Evolutionary conservation across 495 filamentous ascomycete species (phyloP).

Genomic region (Hypoxylon lenormandii): DNA sequence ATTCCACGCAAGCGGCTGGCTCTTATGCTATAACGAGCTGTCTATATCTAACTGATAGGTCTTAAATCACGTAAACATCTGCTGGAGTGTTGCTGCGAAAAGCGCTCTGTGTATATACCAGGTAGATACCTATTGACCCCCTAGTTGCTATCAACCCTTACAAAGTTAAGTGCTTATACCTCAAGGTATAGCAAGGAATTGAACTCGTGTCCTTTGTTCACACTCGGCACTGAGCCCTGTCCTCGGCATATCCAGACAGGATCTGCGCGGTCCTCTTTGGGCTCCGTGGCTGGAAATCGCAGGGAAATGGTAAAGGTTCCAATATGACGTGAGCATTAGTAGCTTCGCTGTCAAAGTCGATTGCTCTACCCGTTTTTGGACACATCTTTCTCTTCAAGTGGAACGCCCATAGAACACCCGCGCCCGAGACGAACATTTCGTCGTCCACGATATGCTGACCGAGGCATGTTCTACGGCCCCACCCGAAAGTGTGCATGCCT

Average conservation of each 20-base stretch:
- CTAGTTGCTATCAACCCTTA: too few species aligned
- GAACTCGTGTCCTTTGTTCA: slow-evolving; percentile 13
- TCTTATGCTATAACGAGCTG: too few species aligned
- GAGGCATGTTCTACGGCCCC: slow-evolving; percentile 72
- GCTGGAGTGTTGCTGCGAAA: too few species aligned
- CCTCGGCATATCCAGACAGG: slow-evolving; percentile 52
- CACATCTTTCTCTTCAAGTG: slow-evolving; percentile 57
- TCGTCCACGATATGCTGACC: slow-evolving; percentile 73
- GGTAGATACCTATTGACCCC: too few species aligned
- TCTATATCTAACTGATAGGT: too few species aligned
- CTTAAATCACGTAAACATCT: too few species aligned
- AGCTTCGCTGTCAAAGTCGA: slow-evolving; percentile 64
- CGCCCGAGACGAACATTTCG: slow-evolving; percentile 65
- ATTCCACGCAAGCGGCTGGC: too few species aligned
- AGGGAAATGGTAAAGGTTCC: slow-evolving; percentile 58
- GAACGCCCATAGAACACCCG: slow-evolving; percentile 64
- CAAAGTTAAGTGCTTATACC: too few species aligned
- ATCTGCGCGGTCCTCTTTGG: slow-evolving; percentile 50
- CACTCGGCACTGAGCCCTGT: slow-evolving; percentile 48
- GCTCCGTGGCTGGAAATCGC: slow-evolving; percentile 55
- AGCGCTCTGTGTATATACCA: too few species aligned
- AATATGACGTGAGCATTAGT: slow-evolving; percentile 64
- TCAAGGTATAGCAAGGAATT: background rate
- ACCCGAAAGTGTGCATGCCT: slow-evolving; percentile 69
- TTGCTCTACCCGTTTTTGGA: slow-evolving; percentile 55